Base-by-base conservation (phyloP, 139 green algal species). In the Chlamydomonas sp. region DNA sequence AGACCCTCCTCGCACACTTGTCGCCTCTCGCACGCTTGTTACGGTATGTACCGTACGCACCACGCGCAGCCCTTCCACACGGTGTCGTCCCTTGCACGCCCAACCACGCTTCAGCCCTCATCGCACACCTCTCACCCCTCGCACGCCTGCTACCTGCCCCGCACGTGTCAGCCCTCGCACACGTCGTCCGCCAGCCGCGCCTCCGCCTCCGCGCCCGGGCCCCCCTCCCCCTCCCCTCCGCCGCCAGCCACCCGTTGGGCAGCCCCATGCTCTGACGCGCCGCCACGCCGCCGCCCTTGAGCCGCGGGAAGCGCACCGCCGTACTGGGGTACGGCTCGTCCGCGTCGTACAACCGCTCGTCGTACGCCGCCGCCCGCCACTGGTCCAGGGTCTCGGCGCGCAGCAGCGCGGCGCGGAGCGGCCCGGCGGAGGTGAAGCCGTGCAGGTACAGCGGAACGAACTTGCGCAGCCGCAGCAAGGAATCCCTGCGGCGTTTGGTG, bases 391-490 rank as follows among this genome's bases (percentile, higher is more conserved):
- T 67, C 6, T 69, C 15, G 3, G 89, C 88, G 4, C 67, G 59
- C 31, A 93, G 77, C 3, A 94, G 83, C 17, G 3, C 9, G 1
- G 62, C 64, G 64, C 87, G 86, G 14, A 94, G 91, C 4, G 16
- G 67, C 2, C 2, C 63, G 1, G 77, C 84, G 1, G 88, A 84
- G 0, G 59, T 1, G 59, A 93, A 94, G 68, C 87, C 91, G 20
- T 80, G 14, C 6, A 94, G 59, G 88, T 94, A 94, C 4, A 91
- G 81, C 8, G 80, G 79, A 1, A 93, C 77, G 6, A 93, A 80
- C 80, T 94, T 94, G 74, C 91, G 89, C 79, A 94, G 90, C 49
- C 86, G 80, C 16, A 87, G 72, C 20, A 89, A 14, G 14, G 73
- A 49, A 61, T 91, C 77, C 18, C 85, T 86, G 78, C 14, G 31